A percentile compares a stretch with the other conserved stretches of the same genome.
phyloP scores from a whole-genome alignment of 345 rosid genomes.

The Carallia brachiata region DNA sequence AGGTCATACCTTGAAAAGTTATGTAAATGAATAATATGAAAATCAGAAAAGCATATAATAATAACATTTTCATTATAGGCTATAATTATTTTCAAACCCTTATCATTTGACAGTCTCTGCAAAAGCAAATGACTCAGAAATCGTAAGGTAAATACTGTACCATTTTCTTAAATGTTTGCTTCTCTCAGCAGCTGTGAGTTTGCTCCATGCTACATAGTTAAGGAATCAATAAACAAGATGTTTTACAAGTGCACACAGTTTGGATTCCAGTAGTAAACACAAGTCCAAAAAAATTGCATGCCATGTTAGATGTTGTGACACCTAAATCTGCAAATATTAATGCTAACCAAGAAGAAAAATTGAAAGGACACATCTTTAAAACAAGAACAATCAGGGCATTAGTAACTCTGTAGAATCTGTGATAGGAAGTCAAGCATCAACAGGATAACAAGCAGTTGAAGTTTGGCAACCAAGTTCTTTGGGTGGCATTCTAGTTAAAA shows the following conservation, averaged over 20 bases:
- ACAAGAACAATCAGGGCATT: no score
- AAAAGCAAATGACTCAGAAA: neutral
- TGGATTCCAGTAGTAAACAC: neutral
- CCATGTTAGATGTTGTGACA: neutral
- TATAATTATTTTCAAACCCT: neutral
- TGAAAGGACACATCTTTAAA: neutral
- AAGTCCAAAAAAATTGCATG: slow-evolving; percentile 1
- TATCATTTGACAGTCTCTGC: slow-evolving; percentile 1
- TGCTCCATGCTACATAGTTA: slow-evolving; percentile 78
- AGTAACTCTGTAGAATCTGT: no score
- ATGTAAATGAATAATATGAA: slow-evolving; percentile 11
- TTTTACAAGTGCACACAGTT: neutral
- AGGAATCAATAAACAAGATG: neutral
- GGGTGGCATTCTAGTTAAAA: no score
- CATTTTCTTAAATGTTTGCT: slow-evolving; percentile 74
- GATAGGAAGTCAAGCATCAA: no score
- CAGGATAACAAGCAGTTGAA: no score
- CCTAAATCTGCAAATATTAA: neutral
- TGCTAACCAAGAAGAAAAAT: neutral
- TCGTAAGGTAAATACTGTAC: slow-evolving; percentile 30
- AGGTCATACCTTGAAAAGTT: slow-evolving; percentile 70
- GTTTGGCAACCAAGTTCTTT: no score
- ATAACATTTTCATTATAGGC: neutral
- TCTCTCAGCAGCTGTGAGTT: slow-evolving; percentile 74
- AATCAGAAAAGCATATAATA: neutral